A percentile compares a stretch with the other conserved stretches of the same genome.
phyloP scores from a whole-genome alignment of 768 basidiomycete species.

The Russula abietina region DNA sequence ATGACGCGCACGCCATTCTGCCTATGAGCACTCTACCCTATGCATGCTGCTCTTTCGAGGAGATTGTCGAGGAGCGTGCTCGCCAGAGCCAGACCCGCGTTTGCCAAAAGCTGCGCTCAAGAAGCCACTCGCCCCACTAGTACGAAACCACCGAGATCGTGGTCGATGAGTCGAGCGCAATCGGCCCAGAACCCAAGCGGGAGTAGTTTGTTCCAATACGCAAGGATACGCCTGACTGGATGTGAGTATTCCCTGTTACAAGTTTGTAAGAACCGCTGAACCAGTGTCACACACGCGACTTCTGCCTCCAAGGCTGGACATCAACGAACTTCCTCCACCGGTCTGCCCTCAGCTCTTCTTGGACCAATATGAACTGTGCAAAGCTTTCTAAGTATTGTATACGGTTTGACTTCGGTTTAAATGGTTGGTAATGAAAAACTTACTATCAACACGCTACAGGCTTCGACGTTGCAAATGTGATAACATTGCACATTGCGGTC shows the following conservation, averaged over 20 bases:
- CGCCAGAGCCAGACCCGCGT: slow-evolving; percentile 7
- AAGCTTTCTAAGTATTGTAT: too few species aligned
- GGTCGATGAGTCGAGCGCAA: neutral
- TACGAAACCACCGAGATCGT: neutral
- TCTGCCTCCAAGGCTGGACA: too few species aligned
- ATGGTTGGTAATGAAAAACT: too few species aligned
- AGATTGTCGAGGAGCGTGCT: slow-evolving; percentile 4
- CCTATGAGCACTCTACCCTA: slow-evolving; percentile 17
- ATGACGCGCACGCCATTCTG: slow-evolving; percentile 20
- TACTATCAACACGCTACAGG: too few species aligned
- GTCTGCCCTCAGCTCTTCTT: too few species aligned
- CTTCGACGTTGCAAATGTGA: too few species aligned
- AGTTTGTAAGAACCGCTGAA: too few species aligned
- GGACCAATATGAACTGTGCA: too few species aligned
- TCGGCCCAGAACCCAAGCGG: slow-evolving; percentile 6
- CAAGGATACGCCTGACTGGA: slow-evolving; percentile 19
- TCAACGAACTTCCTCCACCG: too few species aligned
- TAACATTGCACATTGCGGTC: too few species aligned
- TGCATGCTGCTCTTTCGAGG: slow-evolving; percentile 21
- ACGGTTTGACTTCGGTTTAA: too few species aligned
- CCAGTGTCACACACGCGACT: too few species aligned
- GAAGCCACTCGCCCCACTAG: slow-evolving; percentile 19
- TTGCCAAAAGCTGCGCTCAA: slow-evolving; percentile 19
- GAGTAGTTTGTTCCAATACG: slow-evolving; percentile 14
- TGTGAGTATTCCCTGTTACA: slow-evolving; percentile 19